Conservation (phyloP, 345 rosid species). For the Clausena lansium region DNA sequence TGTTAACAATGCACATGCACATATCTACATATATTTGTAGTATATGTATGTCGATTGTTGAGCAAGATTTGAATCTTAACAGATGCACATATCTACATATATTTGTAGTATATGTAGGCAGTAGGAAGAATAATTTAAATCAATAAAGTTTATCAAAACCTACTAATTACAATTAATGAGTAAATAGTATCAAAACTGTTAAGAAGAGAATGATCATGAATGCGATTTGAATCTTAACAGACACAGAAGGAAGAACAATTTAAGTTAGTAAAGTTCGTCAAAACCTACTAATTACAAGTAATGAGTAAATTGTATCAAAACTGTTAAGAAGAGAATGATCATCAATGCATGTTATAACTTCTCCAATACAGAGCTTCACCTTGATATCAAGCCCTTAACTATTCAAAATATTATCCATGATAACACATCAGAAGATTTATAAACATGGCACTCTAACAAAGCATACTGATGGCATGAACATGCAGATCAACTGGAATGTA, state of each 20-base stretch:
- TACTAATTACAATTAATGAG: too few relatives aligned
- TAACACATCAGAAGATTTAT: background rate
- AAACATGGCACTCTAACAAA: background rate
- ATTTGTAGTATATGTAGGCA: too few relatives aligned
- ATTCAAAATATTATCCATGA: background rate
- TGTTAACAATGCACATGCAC: background rate
- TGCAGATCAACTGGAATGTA: background rate
- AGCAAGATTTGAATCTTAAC: background rate
- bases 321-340: background rate
- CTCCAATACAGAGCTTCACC: background rate
- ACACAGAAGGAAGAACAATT: background rate
- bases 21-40: background rate
- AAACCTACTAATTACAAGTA: background rate
- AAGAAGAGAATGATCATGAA: too few relatives aligned
- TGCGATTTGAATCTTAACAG: background rate
- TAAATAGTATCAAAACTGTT: too few relatives aligned
- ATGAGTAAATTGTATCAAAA: background rate
- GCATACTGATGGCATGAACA: background rate
- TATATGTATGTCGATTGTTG: background rate
- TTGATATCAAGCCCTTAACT: background rate
- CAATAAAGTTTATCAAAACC: too few relatives aligned
- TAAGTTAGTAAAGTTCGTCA: background rate
- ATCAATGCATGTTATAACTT: background rate
- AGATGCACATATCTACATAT: too few relatives aligned
- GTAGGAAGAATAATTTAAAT: too few relatives aligned